phyloP scores from a whole-genome alignment of 2,329 filamentous ascomycete species.

The Cercospora zeina region DNA sequence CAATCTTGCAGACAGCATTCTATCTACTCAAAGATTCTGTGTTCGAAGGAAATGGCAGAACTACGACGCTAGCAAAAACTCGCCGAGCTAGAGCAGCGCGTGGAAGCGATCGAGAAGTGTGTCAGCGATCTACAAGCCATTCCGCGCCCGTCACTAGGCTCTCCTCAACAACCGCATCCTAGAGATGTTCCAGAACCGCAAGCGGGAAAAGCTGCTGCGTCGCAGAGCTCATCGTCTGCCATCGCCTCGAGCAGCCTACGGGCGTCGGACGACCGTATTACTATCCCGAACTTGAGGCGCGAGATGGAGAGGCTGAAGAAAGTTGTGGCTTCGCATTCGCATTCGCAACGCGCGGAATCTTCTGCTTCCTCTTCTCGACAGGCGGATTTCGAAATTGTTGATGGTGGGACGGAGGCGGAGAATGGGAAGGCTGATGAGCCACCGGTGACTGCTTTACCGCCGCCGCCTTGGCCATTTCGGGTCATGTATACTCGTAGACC shows the following conservation, averaged over 20 bases:
- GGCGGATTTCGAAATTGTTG: neutral
- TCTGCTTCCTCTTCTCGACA: too few relatives aligned
- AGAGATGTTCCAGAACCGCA: neutral
- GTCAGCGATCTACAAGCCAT: neutral
- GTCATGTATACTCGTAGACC: slow-evolving; percentile 1
- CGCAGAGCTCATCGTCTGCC: neutral
- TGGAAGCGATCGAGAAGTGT: neutral
- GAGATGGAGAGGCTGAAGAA: neutral
- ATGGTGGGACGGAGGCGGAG: neutral
- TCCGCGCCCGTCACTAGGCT: neutral
- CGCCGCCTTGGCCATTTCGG: neutral
- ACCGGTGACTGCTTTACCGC: neutral
- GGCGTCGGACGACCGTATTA: neutral
- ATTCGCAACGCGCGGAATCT: neutral
- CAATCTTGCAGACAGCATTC: neutral
- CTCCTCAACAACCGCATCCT: neutral
- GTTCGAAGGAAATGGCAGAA: neutral
- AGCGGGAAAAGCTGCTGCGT: neutral
- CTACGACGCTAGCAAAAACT: neutral
- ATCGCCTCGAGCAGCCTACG: neutral
- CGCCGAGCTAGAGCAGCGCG: neutral
- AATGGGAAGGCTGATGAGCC: neutral
- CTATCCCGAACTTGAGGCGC: neutral
- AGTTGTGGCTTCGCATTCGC: neutral
- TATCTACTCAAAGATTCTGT: neutral